Base-by-base conservation (phyloP, 768 basidiomycete species). In the Suillus luteus region DNA sequence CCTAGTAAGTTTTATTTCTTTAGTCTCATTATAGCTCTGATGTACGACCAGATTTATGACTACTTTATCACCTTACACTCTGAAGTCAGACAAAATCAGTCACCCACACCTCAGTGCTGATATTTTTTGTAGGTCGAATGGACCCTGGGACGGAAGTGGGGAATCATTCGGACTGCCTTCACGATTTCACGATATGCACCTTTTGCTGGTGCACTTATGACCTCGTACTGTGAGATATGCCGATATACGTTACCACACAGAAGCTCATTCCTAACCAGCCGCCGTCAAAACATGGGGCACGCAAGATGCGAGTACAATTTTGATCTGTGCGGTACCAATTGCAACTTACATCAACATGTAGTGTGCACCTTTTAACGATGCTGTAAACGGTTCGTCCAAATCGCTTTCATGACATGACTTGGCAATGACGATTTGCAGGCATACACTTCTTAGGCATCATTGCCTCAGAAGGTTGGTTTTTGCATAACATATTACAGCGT, bases 61-160 rank as follows among this genome's bases (percentile, higher is more conserved):
- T 54, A 54, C 31, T 33, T 54, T 3, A 2, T 54, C 52, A 54
- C 52, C 5, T 33, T 54, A 54, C 31, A 54, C 31, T 54, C 31
- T 19, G 52, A 54, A 33, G 52, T 54, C 31, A 54, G 52, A 54
- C 9, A 3, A 33, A 35, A 33, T n/a, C 17, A 19, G 19, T 11
- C 31, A 8, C 19, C 17, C 10, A 19, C 33, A n/a, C 17, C 31
- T n/a, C 31, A 5, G 19, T 19, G 52, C 31, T 54, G 31, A 54
- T 33, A 11, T 19, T 33, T 33, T 1, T 33, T 3, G 19, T n/a
- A 73, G 72, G 69, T 73, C 8, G 59, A 66, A 61, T 57, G 65
- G 55, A 59, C 40, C 31, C 49, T 59, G 62, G 58, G 57, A 49
- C 44, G 44, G 43, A 63, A 60, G 44, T 63, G 62, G 62, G 58